phyloP scores from a whole-genome alignment of 768 basidiomycete genomes.

The Mycena chlorophos region DNA sequence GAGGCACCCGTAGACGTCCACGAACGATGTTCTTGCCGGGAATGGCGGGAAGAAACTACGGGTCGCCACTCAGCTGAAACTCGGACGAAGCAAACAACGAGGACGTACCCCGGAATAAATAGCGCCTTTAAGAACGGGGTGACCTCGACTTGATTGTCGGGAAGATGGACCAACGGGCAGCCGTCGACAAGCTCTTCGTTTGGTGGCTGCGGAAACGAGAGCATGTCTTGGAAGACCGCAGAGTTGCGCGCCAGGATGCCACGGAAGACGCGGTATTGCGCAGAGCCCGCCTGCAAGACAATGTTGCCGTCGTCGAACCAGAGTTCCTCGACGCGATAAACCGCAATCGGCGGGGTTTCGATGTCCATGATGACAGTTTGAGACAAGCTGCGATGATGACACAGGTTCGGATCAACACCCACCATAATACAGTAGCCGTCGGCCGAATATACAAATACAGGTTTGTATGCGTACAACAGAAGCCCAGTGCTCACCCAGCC shows the following conservation, averaged over 20 bases:
- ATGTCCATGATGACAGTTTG: background rate
- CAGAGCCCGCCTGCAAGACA: slow-evolving; percentile 15
- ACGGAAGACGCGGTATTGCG: slow-evolving; percentile 17
- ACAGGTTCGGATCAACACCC: too few relatives aligned
- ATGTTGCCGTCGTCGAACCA: slow-evolving; percentile 25
- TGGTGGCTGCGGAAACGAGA: slow-evolving; percentile 7
- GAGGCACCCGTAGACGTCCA: slow-evolving; percentile 1
- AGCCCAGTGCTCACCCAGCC: too few relatives aligned
- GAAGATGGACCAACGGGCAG: slow-evolving; percentile 18
- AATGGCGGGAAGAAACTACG: slow-evolving; percentile 6
- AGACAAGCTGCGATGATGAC: too few relatives aligned
- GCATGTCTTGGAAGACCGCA: slow-evolving; percentile 10
- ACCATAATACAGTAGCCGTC: too few relatives aligned
- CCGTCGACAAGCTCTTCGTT: slow-evolving; percentile 10
- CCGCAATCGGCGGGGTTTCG: too few relatives aligned
- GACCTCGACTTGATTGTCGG: slow-evolving; percentile 10
- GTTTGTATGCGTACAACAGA: too few relatives aligned
- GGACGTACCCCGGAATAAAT: slow-evolving; percentile 7
- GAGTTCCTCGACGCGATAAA: slow-evolving; percentile 1
- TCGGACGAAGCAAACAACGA: background rate
- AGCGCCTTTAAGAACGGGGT: slow-evolving; percentile 6
- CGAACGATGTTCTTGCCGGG: background rate
- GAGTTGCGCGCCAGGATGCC: slow-evolving; percentile 5
- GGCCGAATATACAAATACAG: too few relatives aligned
- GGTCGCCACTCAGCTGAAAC: background rate